Evolutionary conservation across 352 stramenopile genomes (phyloP), one percentile per base, ranked within the genome.

Genomic region (Globisporangium barbulae): DNA sequence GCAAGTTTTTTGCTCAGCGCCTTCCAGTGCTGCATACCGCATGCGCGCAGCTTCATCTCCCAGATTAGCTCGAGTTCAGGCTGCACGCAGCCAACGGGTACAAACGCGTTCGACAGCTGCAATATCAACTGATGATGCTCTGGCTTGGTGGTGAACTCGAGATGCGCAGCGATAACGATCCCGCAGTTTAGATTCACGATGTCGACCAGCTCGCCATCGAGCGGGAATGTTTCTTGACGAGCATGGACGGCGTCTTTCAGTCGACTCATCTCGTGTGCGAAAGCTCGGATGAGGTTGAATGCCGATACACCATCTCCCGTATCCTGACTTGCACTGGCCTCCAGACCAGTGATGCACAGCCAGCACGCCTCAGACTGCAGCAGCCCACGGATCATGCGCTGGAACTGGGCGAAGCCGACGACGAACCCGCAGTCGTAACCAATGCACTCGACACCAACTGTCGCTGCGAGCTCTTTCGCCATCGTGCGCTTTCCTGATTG

Each of bases 211-310:
- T 59, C 54, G 15, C 75, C 75, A 31, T 83, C 76, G 6, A 86
- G 31, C 13, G 67, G 44, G 25, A 85, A 67, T 1, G 55, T 44
- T 3, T 76, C 65, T 42, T 84, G 67, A 3, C 67, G 64, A 5
- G 72, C 67, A 50, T 75, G 69, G 31, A 89, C 54, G 0, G 70
- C 76, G 63, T 86, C 78, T 48, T 73, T 66, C 8, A 88, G 65
- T 10, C 78, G 76, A n/a, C 44, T 71, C 31, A 88, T 83, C 52
- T 85, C 76, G 30, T 74, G 48, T 10, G 72, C 64, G 31, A 89
- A 75, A 42, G 75, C 31, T 1, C 61, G 58, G 10, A 88, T 17
- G 50, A 79, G 61, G 12, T 57, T 69, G 28, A 73, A 47, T 13
- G 44, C 30, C 2, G 31, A 31, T 15, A 1, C 17, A 28, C 30